Percentiles rank a stretch among this genome's conserved stretches.
phyloP scores from a whole-genome alignment of 768 basidiomycete species.

The Nidularia pulvinata region DNA sequence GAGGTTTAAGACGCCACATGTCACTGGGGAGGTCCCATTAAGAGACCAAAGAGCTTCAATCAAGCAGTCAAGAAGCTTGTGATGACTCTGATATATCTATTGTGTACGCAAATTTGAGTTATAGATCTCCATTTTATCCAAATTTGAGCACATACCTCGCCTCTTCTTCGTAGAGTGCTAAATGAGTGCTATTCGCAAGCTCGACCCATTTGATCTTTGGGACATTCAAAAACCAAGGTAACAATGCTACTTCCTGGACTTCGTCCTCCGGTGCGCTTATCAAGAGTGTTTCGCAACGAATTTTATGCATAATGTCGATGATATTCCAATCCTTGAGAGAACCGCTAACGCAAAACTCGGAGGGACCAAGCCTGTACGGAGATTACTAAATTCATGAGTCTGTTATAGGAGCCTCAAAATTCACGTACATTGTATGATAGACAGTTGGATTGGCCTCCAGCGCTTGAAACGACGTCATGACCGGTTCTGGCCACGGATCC shows the following conservation, averaged over 20 bases:
- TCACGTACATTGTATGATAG: constrained; percentile 26
- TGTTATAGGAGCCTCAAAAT: not conserved
- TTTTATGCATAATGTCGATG: constrained; percentile 14
- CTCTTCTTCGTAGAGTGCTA: constrained; percentile 9
- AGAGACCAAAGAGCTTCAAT: too few relatives aligned
- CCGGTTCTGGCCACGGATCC: constrained; percentile 28
- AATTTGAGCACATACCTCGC: too few relatives aligned
- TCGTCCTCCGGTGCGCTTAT: constrained; percentile 15
- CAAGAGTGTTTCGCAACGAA: constrained; percentile 14
- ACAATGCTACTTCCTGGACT: constrained; percentile 12
- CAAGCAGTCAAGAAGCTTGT: too few relatives aligned
- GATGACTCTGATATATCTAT: too few relatives aligned
- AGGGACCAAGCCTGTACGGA: constrained; percentile 28
- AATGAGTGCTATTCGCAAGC: constrained; percentile 9
- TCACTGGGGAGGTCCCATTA: too few relatives aligned
- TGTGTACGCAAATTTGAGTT: too few relatives aligned
- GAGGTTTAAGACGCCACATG: too few relatives aligned
- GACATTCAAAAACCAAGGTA: constrained; percentile 11
- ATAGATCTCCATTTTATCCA: too few relatives aligned
- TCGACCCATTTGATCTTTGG: constrained; percentile 15
- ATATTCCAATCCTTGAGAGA: constrained; percentile 15
- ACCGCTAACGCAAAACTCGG: constrained; percentile 25
- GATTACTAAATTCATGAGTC: not conserved
- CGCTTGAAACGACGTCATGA: constrained; percentile 17
- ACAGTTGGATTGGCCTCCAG: constrained; percentile 27